Conservation (phyloP, 1,284 basidiomycete genomes). For the Sanghuangporus sanghuang region DNA sequence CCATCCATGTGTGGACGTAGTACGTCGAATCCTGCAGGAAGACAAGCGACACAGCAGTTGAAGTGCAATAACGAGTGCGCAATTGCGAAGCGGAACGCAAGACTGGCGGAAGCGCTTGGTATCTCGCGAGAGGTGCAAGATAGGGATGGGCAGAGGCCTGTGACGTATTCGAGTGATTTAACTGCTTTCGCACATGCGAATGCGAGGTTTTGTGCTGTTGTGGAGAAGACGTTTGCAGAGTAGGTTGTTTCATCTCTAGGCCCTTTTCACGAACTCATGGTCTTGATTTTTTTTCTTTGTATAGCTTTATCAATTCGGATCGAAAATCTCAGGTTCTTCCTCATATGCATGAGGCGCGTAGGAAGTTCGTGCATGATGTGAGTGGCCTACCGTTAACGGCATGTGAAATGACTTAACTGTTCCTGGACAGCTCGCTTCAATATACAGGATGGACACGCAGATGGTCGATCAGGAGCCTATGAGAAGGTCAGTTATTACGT, state of each 20-base stretch:
- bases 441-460: constrained; percentile 78
- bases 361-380: constrained; percentile 76
- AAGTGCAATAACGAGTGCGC: constrained; percentile 81
- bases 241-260: constrained; percentile 32
- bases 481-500: constrained; percentile 29
- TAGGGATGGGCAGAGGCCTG: constrained; percentile 29
- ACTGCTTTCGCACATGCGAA: constrained; percentile 57
- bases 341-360: constrained; percentile 72
- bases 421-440: constrained; percentile 51
- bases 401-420: background rate
- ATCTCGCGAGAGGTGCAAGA: constrained; percentile 50
- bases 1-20: constrained; percentile 64
- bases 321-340: constrained; percentile 73
- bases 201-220: constrained; percentile 59
- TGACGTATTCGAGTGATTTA: constrained; percentile 60
- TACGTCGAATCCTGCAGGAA: constrained; percentile 39
- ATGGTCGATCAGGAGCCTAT: constrained; percentile 85
- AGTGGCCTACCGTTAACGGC: constrained; percentile 24
- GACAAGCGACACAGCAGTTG: constrained; percentile 37
- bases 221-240: constrained; percentile 79
- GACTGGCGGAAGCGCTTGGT: constrained; percentile 83
- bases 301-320: constrained; percentile 63
- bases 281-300: background rate
- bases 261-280: background rate
- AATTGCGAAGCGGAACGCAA: constrained; percentile 78